Conservation (phyloP, 805 yeast genomes). For the Candida wancherniae region DNA sequence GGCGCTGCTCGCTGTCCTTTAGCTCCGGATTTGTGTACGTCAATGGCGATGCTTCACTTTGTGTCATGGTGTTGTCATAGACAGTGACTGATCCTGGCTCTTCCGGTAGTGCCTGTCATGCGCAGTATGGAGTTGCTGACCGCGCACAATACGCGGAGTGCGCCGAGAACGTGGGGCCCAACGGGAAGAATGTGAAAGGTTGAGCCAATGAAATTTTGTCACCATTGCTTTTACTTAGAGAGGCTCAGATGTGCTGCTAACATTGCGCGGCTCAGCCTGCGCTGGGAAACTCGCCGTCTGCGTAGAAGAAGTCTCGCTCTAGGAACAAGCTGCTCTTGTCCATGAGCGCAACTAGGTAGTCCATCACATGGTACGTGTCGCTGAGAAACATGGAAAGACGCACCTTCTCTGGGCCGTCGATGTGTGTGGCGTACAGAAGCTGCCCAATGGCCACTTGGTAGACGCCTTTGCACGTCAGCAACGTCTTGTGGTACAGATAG, state of each 20-base stretch:
- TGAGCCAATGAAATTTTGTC: too few relatives aligned
- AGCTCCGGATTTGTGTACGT: conserved; percentile 15
- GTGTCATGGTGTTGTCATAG: conserved; percentile 1
- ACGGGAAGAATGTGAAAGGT: too few relatives aligned
- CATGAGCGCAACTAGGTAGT: conserved; percentile 18
- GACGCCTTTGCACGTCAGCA: conserved; percentile 15
- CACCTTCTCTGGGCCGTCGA: conserved; percentile 14
- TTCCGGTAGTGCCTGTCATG: too few relatives aligned
- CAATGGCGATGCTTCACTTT: too few relatives aligned
- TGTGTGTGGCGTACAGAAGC: conserved; percentile 11
- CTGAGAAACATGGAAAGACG: conserved; percentile 20
- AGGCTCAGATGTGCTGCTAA: too few relatives aligned
- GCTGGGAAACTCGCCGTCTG: too few relatives aligned
- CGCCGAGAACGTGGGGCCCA: too few relatives aligned
- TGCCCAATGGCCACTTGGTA: conserved; percentile 20
- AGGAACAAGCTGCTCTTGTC: conserved; percentile 19
- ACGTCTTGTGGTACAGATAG: conserved; percentile 5
- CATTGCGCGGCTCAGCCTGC: background rate
- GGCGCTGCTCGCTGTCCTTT: conserved; percentile 3
- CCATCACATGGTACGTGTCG: conserved; percentile 21
- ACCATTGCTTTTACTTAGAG: too few relatives aligned
- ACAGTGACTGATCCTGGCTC: too few relatives aligned
- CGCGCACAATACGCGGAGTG: too few relatives aligned
- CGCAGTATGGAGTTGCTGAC: too few relatives aligned
- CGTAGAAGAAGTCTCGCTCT: conserved; percentile 23